Evolutionary conservation across 192 early-diverging fungal genomes (phyloP).

Genomic region (Linnemannia elongata): DNA sequence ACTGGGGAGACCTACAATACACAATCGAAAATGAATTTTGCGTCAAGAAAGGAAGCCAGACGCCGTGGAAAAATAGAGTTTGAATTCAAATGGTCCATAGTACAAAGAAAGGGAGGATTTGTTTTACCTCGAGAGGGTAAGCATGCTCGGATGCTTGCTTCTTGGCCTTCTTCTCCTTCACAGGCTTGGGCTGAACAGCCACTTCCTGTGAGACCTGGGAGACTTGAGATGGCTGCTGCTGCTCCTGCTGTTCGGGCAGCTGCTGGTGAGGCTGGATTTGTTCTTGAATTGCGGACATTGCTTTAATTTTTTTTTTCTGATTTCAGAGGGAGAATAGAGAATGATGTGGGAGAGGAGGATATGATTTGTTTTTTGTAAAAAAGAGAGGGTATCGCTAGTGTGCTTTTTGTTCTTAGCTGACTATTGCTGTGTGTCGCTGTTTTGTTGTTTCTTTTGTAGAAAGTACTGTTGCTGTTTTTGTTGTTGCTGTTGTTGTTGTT

Average conservation of each 20-base stretch:
- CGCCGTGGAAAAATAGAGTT: background rate
- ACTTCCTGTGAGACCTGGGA: background rate
- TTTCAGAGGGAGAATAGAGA: background rate
- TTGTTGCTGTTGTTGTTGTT: background rate
- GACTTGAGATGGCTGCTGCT: background rate
- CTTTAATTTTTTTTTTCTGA: background rate
- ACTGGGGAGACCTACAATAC: constrained; percentile 65
- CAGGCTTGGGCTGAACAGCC: background rate
- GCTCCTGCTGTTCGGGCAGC: constrained; percentile 7
- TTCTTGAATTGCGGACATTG: constrained; percentile 7
- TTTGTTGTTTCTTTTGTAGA: background rate
- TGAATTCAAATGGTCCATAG: background rate
- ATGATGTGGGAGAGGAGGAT: background rate
- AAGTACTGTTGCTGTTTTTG: background rate
- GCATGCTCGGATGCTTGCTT: constrained; percentile 15
- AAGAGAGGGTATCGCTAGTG: background rate
- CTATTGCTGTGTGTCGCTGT: background rate
- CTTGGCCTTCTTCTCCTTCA: constrained; percentile 22
- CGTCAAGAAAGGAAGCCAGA: background rate
- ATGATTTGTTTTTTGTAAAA: background rate
- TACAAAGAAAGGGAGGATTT: background rate
- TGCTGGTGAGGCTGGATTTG: background rate
- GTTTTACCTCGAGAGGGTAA: constrained; percentile 33
- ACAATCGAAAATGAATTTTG: background rate
- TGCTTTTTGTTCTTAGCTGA: background rate